Conservation (phyloP, 805 yeast species). For the Cyberlindnera suaveolens region DNA sequence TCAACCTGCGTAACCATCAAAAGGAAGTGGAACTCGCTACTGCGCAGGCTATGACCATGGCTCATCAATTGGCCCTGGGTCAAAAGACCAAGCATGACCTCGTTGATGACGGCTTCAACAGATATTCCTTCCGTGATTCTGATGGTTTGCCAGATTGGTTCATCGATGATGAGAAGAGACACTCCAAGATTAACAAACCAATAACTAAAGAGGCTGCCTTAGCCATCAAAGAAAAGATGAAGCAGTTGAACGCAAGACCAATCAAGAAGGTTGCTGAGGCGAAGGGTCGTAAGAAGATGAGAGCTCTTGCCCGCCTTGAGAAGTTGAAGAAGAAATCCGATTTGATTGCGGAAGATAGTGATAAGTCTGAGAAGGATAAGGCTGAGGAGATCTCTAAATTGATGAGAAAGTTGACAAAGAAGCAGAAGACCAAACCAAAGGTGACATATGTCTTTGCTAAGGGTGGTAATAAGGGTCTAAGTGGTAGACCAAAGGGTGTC, state of each 20-base stretch:
- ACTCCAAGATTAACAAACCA: constrained; percentile 82
- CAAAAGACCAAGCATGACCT: constrained; percentile 79
- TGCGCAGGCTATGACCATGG: constrained; percentile 95
- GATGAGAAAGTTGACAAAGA: constrained; percentile 74
- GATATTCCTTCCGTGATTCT: constrained; percentile 83
- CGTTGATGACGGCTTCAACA: constrained; percentile 88
- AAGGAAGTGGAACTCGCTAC: constrained; percentile 79
- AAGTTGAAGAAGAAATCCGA: constrained; percentile 91
- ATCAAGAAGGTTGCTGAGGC: constrained; percentile 99
- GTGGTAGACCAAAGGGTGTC: constrained; percentile 96
- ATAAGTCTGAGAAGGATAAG: constrained; percentile 88
- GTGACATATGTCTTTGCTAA: constrained; percentile 84
- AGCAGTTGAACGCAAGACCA: constrained; percentile 90
- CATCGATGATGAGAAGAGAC: constrained; percentile 82
- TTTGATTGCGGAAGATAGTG: constrained; percentile 77
- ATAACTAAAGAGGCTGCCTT: constrained; percentile 90
- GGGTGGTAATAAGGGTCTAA: constrained; percentile 77
- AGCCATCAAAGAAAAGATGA: constrained; percentile 69
- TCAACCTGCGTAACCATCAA: constrained; percentile 41
- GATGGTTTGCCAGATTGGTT: constrained; percentile 98
- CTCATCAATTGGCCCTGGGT: constrained; percentile 91
- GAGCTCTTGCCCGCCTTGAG: constrained; percentile 82
- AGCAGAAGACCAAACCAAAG: constrained; percentile 66
- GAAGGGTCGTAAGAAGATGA: constrained; percentile 90
- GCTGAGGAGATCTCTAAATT: constrained; percentile 86